Conservation (phyloP, 1,284 basidiomycete species). For the Microbotryum scabiosae region DNA sequence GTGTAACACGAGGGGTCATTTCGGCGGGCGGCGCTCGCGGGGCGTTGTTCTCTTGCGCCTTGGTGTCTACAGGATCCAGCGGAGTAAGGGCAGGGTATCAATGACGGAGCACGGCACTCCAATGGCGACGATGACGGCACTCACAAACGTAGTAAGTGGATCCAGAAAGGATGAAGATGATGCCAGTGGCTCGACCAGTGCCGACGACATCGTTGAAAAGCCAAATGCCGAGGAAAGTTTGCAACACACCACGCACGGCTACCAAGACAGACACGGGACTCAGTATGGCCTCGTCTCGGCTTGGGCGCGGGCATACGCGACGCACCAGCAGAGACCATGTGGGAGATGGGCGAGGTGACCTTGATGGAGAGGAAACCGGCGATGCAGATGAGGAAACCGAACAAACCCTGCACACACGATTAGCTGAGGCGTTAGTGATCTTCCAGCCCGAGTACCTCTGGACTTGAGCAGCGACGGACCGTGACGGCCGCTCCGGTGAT, state of each 20-base stretch:
- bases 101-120: too few relatives aligned
- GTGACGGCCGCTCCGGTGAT: constrained; percentile 68
- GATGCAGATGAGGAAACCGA: constrained; percentile 82
- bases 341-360: constrained; percentile 81
- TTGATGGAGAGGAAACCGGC: constrained; percentile 83
- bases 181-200: constrained; percentile 69
- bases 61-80: constrained; percentile 23
- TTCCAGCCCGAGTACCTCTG: too few relatives aligned
- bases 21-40: not conserved
- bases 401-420: constrained; percentile 50
- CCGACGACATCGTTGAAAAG: constrained; percentile 63
- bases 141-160: constrained; percentile 71
- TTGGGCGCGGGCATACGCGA: constrained; percentile 37
- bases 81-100: too few relatives aligned
- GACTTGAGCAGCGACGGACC: constrained; percentile 41
- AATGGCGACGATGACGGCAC: not conserved
- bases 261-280: constrained; percentile 46
- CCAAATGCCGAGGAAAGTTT: constrained; percentile 63
- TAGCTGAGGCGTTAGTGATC: not conserved
- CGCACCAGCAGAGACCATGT: constrained; percentile 81
- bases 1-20: not conserved
- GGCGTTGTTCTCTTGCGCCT: constrained; percentile 28
- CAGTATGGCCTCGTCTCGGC: not conserved
- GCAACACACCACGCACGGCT: constrained; percentile 68
- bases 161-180: constrained; percentile 65